phyloP scores from a whole-genome alignment of 2,329 filamentous ascomycete genomes.

The Leptographium galeiforme region DNA sequence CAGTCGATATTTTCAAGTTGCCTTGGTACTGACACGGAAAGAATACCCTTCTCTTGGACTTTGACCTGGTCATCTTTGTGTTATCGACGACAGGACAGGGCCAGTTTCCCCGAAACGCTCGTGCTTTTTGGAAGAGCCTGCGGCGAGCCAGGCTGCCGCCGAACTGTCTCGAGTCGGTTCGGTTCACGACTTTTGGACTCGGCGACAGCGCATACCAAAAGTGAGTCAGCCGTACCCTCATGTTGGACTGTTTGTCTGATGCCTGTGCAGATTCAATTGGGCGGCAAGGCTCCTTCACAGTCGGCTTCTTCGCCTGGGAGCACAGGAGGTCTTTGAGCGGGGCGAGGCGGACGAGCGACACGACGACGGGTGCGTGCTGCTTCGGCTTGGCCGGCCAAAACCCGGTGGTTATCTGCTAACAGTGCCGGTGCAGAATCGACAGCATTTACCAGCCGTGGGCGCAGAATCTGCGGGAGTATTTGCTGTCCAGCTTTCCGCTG shows the following conservation, averaged over 20 bases:
- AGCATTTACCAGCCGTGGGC: constrained; percentile 72
- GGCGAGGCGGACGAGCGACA: constrained; percentile 92
- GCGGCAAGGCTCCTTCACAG: constrained; percentile 80
- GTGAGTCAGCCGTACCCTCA: constrained; percentile 29
- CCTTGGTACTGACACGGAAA: constrained; percentile 1
- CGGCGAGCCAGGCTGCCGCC: constrained; percentile 64
- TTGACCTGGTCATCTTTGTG: constrained; percentile 59
- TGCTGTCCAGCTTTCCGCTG: constrained; percentile 57
- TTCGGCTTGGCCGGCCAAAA: background rate
- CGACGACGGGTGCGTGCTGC: constrained; percentile 61
- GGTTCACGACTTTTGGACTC: constrained; percentile 77
- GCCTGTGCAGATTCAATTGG: constrained; percentile 64
- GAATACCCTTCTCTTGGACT: constrained; percentile 33
- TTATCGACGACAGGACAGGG: constrained; percentile 91
- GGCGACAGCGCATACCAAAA: constrained; percentile 92
- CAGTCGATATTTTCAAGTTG: too few relatives aligned
- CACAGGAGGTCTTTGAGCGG: constrained; percentile 56
- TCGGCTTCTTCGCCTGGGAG: constrained; percentile 71
- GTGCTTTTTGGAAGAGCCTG: constrained; percentile 72
- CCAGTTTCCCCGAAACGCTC: constrained; percentile 75
- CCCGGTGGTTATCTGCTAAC: background rate
- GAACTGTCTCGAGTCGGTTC: constrained; percentile 52
- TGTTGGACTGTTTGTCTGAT: background rate
- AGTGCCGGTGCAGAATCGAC: constrained; percentile 47
- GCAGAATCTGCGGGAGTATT: constrained; percentile 47